phyloP scores from a whole-genome alignment of 768 basidiomycete species.

The Boletus vinaceobasis region DNA sequence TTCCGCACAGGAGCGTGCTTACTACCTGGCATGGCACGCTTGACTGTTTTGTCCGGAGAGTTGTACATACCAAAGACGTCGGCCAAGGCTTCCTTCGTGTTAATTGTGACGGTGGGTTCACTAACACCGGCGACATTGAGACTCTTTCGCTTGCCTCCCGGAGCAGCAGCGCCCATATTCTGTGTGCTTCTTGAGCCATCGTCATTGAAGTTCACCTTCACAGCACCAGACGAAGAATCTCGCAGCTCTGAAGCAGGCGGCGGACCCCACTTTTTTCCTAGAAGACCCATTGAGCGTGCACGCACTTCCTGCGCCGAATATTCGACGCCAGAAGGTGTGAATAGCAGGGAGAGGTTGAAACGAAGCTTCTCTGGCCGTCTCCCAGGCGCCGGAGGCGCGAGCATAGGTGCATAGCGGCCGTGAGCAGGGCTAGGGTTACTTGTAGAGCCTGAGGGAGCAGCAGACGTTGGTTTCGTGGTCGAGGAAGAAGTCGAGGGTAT shows the following conservation, averaged over 20 bases:
- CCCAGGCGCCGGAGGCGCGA: conserved; percentile 62
- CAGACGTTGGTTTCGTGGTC: conserved; percentile 16
- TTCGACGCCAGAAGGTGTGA: conserved; percentile 74
- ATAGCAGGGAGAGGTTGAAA: conserved; percentile 66
- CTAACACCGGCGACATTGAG: conserved; percentile 38
- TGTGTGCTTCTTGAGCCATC: conserved; percentile 47
- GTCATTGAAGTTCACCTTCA: conserved; percentile 58
- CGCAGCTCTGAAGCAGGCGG: conserved; percentile 44
- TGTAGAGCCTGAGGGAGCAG: conserved; percentile 34
- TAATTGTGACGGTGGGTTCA: conserved; percentile 91
- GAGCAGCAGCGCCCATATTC: conserved; percentile 32
- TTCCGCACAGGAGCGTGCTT: conserved; percentile 72
- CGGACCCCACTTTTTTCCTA: conserved; percentile 83
- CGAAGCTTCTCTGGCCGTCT: conserved; percentile 70
- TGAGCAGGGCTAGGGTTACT: conserved; percentile 34
- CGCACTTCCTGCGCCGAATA: conserved; percentile 84
- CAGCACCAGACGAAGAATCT: conserved; percentile 34
- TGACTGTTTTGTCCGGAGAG: conserved; percentile 74
- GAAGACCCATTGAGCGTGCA: conserved; percentile 75
- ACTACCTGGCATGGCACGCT: conserved; percentile 53
- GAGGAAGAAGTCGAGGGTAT: conserved; percentile 33
- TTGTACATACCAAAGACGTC: conserved; percentile 98
- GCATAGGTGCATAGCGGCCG: conserved; percentile 66
- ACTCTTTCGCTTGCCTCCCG: conserved; percentile 41
- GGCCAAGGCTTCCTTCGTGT: conserved; percentile 91